These are phyloP conservation scores for Tetrahymena borealis DNA, from an alignment of 73 alveolate species.

Conservation along the genomic window DNA sequence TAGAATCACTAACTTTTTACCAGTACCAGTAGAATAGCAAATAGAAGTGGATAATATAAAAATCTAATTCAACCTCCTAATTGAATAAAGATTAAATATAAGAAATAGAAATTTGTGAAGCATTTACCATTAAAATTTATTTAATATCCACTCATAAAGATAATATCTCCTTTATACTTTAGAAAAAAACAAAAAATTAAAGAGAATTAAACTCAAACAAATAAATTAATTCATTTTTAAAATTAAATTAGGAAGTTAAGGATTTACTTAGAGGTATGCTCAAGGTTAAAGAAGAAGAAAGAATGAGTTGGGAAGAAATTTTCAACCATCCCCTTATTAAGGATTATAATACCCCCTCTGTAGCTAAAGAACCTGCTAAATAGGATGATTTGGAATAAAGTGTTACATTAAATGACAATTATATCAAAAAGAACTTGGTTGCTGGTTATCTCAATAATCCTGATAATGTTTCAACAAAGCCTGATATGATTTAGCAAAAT, in stretches of 20 bases:
- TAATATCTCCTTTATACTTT: too few species aligned
- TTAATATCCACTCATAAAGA: too few species aligned
- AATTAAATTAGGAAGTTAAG: slow-evolving; percentile 9
- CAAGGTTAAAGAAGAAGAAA: slow-evolving; percentile 28
- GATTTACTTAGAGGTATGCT: slow-evolving; percentile 27
- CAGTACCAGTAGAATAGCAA: too few species aligned
- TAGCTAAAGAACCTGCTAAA: background rate
- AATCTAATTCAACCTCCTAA: too few species aligned
- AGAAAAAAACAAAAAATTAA: too few species aligned
- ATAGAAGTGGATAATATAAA: too few species aligned
- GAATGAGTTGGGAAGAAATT: slow-evolving; percentile 43
- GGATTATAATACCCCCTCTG: background rate
- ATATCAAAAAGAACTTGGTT: slow-evolving; percentile 35
- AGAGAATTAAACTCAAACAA: background rate
- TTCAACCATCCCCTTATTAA: slow-evolving; percentile 37
- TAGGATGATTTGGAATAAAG: slow-evolving; percentile 29
- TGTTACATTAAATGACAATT: slow-evolving; percentile 15
- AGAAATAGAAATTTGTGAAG: too few species aligned
- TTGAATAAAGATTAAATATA: too few species aligned
- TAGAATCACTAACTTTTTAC: too few species aligned
- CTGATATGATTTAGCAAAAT: background rate
- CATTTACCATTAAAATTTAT: background rate
- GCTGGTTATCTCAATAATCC: slow-evolving; percentile 40
- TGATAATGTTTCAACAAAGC: slow-evolving; percentile 12
- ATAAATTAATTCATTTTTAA: background rate